Evolutionary conservation across 1,284 basidiomycete species (phyloP).

Genomic region (Phenoliferia sp.): DNA sequence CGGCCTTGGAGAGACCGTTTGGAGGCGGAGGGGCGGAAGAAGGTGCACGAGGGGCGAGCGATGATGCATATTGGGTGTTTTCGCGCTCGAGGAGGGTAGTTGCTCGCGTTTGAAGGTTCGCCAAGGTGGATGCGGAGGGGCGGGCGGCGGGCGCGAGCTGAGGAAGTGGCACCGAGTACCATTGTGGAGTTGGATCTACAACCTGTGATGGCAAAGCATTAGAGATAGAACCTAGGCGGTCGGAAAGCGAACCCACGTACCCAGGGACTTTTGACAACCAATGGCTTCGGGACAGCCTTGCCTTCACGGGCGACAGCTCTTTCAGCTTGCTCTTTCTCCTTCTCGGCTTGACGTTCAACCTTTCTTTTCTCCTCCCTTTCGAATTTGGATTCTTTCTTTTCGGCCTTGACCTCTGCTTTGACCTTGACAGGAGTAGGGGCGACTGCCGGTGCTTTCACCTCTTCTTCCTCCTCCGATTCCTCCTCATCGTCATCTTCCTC

Average conservation of each 20-base stretch:
- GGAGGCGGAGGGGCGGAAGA: conserved; percentile 22
- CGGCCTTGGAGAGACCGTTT: conserved; percentile 30
- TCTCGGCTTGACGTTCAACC: conserved; percentile 40
- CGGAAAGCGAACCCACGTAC: conserved; percentile 5
- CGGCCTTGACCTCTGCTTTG: not conserved
- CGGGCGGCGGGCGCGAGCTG: conserved; percentile 44
- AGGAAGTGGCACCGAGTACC: conserved; percentile 53
- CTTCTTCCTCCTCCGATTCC: conserved; percentile 21
- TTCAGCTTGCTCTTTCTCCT: conserved; percentile 39
- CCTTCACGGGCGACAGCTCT: conserved; percentile 36
- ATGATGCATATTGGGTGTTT: conserved; percentile 29
- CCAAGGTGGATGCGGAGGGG: conserved; percentile 34
- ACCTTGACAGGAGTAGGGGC: not conserved
- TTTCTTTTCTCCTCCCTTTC: conserved; percentile 35
- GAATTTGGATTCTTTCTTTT: conserved; percentile 24
- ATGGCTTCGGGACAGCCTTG: conserved; percentile 14
- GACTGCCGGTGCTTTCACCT: conserved; percentile 26
- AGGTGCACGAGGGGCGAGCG: conserved; percentile 27
- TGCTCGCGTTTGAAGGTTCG: conserved; percentile 24
- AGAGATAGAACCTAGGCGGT: not conserved
- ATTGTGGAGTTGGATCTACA: conserved; percentile 55
- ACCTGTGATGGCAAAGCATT: conserved; percentile 35
- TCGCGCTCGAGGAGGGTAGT: conserved; percentile 29
- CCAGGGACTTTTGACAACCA: conserved; percentile 26
- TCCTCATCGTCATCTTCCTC: conserved; percentile 1